Conservation (phyloP, 768 basidiomycete genomes). For the Mycena rebaudengoi region DNA sequence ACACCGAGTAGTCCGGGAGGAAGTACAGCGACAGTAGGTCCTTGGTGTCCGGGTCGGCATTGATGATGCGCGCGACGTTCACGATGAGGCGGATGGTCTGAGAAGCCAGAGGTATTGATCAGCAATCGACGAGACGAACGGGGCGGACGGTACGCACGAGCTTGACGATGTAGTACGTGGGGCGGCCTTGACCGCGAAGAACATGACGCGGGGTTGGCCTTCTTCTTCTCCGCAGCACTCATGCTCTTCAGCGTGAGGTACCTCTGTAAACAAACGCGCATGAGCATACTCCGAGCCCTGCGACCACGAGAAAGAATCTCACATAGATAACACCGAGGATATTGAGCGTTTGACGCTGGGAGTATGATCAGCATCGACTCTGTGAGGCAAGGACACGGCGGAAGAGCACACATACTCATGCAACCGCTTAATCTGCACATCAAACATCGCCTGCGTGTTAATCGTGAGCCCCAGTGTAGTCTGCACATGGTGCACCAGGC, state of each 20-base stretch:
- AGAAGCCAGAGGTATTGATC: not conserved
- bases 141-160: constrained; percentile 68
- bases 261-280: constrained; percentile 55
- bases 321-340: constrained; percentile 90
- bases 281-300: not conserved
- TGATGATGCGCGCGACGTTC: constrained; percentile 83
- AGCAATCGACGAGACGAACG: not conserved
- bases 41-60: constrained; percentile 85
- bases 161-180: constrained; percentile 96
- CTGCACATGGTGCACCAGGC: constrained; percentile 80
- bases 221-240: too few species aligned
- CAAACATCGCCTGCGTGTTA: constrained; percentile 82
- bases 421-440: constrained; percentile 90
- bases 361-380: not conserved
- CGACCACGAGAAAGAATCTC: constrained; percentile 31
- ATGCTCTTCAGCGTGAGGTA: constrained; percentile 75
- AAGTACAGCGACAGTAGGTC: constrained; percentile 89
- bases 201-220: constrained; percentile 83
- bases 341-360: constrained; percentile 92
- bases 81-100: constrained; percentile 93
- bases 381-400: too few species aligned
- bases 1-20: constrained; percentile 96
- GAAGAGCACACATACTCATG: constrained; percentile 87
- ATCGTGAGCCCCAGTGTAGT: constrained; percentile 72
- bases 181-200: constrained; percentile 97